Evolutionary conservation across 768 basidiomycete genomes (phyloP).

Genomic region (Rickenella mellea): DNA sequence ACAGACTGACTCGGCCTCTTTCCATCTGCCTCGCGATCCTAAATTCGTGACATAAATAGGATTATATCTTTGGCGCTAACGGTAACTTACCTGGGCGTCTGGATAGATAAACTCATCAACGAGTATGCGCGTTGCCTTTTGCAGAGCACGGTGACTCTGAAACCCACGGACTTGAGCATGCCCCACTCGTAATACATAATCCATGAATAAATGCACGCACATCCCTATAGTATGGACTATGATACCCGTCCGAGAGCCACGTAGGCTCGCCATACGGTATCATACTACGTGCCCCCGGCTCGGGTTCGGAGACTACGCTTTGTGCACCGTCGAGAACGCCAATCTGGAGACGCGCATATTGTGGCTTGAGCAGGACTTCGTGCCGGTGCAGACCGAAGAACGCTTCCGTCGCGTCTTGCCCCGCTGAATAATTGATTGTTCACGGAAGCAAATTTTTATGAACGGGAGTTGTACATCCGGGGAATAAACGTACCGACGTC

Average conservation of each 20-base stretch:
- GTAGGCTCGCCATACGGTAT: constrained; percentile 88
- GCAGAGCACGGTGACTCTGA: constrained; percentile 55
- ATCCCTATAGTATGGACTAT: constrained; percentile 72
- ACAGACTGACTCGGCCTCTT: constrained; percentile 75
- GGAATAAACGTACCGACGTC: constrained; percentile 51
- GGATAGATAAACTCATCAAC: constrained; percentile 55
- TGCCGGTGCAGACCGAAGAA: constrained; percentile 87
- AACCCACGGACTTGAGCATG: constrained; percentile 4
- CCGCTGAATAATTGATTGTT: constrained; percentile 44
- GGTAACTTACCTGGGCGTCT: constrained; percentile 22
- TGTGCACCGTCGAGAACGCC: constrained; percentile 63
- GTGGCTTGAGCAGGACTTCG: constrained; percentile 70
- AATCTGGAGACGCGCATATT: constrained; percentile 64
- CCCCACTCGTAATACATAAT: background rate
- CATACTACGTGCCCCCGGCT: constrained; percentile 50
- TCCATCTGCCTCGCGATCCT: constrained; percentile 73
- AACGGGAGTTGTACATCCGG: background rate
- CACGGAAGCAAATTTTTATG: background rate
- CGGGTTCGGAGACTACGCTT: constrained; percentile 37
- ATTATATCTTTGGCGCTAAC: constrained; percentile 16
- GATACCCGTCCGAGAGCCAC: constrained; percentile 65
- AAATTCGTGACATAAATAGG: background rate
- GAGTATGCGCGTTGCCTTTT: constrained; percentile 53
- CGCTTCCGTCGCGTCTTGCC: constrained; percentile 77
- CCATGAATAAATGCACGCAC: constrained; percentile 23